phyloP scores from a whole-genome alignment of 169 alveolate genomes.

The Plasmodium coatneyi region DNA sequence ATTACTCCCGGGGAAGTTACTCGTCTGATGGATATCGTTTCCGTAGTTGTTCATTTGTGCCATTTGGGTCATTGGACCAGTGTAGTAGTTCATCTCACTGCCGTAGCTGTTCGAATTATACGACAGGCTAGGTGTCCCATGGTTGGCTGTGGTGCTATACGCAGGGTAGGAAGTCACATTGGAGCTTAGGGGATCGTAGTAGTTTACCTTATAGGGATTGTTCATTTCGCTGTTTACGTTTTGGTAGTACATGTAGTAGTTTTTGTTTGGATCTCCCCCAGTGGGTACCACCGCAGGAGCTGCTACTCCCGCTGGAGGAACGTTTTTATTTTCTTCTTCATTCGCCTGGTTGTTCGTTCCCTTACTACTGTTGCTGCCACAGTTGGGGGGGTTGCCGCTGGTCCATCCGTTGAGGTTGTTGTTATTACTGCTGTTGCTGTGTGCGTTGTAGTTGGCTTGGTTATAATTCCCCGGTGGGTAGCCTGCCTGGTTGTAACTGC shows the following conservation, averaged over 20 bases:
- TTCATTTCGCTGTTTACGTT: conserved; percentile 21
- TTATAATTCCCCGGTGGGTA: not conserved
- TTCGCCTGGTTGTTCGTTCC: not conserved
- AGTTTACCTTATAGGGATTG: conserved; percentile 52
- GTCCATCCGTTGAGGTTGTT: not conserved
- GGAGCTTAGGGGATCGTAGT: conserved; percentile 40
- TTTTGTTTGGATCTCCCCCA: conserved; percentile 6
- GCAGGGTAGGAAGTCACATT: conserved; percentile 20
- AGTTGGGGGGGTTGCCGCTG: not conserved
- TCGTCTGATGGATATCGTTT: not conserved
- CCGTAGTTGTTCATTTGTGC: not conserved
- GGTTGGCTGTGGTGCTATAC: not conserved
- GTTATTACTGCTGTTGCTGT: not conserved
- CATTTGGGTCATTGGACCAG: conserved; percentile 22
- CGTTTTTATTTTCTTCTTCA: conserved; percentile 23
- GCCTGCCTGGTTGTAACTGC: not conserved
- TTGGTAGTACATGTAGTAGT: conserved; percentile 1
- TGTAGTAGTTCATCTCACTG: conserved; percentile 15
- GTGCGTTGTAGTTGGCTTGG: not conserved
- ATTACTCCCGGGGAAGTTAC: not conserved
- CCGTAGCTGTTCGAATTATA: conserved; percentile 30
- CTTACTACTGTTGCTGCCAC: not conserved
- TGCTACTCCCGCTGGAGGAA: not conserved
- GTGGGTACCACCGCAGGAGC: not conserved
- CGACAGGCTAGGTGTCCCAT: not conserved